These are phyloP conservation scores for Allantophomopsis lycopodina DNA, from an alignment of 2,329 filamentous ascomycete species.

Conservation along the genomic window DNA sequence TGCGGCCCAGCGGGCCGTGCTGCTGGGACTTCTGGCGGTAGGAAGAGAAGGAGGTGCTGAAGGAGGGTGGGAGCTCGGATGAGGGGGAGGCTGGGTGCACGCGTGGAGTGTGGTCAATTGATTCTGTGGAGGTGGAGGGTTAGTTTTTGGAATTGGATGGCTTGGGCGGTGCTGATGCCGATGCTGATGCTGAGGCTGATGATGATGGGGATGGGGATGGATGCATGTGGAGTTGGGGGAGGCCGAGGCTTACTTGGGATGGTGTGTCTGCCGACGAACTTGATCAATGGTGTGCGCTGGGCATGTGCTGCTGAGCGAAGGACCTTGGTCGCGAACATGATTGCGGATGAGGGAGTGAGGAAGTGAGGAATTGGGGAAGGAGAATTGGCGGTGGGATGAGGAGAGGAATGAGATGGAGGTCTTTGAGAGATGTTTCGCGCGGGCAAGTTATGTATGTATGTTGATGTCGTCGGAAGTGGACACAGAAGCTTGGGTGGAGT, in stretches of 20 bases:
- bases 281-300: slow-evolving; percentile 24
- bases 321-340: slow-evolving; percentile 22
- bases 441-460: neutral
- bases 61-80: slow-evolving; percentile 38
- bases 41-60: slow-evolving; percentile 38
- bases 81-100: slow-evolving; percentile 41
- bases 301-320: slow-evolving; percentile 19
- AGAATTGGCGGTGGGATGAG: no score
- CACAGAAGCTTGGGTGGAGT: no score
- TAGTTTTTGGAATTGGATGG: neutral
- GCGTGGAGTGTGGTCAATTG: slow-evolving; percentile 41
- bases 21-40: slow-evolving; percentile 45
- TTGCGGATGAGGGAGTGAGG: slow-evolving; percentile 4
- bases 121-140: slow-evolving; percentile 23
- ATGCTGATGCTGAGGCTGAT: no score
- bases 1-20: slow-evolving; percentile 37
- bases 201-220: neutral
- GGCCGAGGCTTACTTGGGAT: slow-evolving; percentile 19
- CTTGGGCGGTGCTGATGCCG: no score
- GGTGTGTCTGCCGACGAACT: slow-evolving; percentile 25
- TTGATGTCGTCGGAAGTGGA: no score
- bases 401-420: neutral
- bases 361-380: neutral
- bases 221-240: neutral
- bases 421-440: neutral